Percentiles rank a stretch among this genome's conserved stretches.
phyloP scores from a whole-genome alignment of 164 flowering plant genomes.

The Aristolochia californica region DNA sequence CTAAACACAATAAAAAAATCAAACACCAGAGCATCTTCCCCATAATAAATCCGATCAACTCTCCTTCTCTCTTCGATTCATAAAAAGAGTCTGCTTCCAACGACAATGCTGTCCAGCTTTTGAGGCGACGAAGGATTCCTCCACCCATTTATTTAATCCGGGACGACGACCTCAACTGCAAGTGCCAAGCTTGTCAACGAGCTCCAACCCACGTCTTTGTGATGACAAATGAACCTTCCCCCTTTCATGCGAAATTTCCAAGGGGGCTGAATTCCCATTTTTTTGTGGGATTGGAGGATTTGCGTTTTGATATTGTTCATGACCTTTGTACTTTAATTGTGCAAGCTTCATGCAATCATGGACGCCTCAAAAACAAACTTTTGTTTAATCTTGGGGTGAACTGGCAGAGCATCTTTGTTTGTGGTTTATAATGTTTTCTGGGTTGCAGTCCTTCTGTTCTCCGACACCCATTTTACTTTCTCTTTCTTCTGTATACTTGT shows the following conservation, averaged over 20 bases:
- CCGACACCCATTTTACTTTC: slow-evolving; percentile 4
- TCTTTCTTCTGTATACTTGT: too few relatives aligned
- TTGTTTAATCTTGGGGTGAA: slow-evolving; percentile 22
- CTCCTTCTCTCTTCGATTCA: slow-evolving; percentile 1
- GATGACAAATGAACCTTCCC: not conserved
- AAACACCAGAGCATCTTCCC: not conserved
- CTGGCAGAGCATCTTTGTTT: slow-evolving; percentile 54
- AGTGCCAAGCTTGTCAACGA: slow-evolving; percentile 22
- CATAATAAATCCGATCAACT: not conserved
- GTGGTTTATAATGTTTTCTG: slow-evolving; percentile 16
- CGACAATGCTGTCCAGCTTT: slow-evolving; percentile 49
- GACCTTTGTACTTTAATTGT: slow-evolving; percentile 1
- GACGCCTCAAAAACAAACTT: slow-evolving; percentile 17
- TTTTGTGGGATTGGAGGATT: too few relatives aligned
- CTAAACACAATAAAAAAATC: not conserved
- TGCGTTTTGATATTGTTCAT: not conserved
- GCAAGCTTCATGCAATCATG: slow-evolving; percentile 29
- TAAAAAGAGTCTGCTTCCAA: slow-evolving; percentile 25
- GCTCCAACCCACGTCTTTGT: slow-evolving; percentile 24
- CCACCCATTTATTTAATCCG: slow-evolving; percentile 1
- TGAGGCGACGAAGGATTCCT: slow-evolving; percentile 26
- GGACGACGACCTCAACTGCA: slow-evolving; percentile 17
- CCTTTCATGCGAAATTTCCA: slow-evolving; percentile 9
- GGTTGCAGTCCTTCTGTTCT: slow-evolving; percentile 11
- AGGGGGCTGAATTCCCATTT: slow-evolving; percentile 5